Percentiles rank a stretch among this genome's conserved stretches.
Evolutionary conservation across 306 rosid genomes (phyloP).

Genomic region (Oxytropis ochrocephala): DNA sequence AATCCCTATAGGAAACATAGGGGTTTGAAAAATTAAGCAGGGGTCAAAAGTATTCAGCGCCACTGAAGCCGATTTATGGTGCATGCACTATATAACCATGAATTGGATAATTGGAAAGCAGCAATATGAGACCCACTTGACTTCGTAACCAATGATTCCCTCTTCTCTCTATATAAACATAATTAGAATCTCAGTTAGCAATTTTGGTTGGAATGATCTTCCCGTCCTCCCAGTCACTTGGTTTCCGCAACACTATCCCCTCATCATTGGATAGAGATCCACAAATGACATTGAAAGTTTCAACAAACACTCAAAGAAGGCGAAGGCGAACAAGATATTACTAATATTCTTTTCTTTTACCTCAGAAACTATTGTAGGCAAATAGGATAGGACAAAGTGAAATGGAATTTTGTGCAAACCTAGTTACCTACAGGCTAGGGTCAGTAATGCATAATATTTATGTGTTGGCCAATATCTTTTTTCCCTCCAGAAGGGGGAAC

Average conservation of each 20-base stretch:
- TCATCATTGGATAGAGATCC: conserved; percentile 30
- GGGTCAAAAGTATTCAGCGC: neutral
- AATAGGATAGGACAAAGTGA: no score
- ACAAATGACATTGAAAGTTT: conserved; percentile 28
- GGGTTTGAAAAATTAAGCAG: no score
- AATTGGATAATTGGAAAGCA: neutral
- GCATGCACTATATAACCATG: neutral
- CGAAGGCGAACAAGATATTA: no score
- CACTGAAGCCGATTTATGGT: neutral
- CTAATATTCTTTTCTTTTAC: no score
- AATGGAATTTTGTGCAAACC: neutral
- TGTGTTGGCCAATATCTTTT: neutral
- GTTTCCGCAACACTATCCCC: conserved; percentile 48
- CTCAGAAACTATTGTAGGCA: no score
- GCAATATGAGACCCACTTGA: no score
- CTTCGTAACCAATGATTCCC: no score
- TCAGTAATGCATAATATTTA: neutral
- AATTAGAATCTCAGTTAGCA: neutral
- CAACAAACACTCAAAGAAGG: conserved; percentile 18
- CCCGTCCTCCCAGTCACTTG: conserved; percentile 17
- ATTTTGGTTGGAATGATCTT: neutral
- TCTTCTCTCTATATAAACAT: no score
- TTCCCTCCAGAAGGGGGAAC: neutral
- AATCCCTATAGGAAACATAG: no score
- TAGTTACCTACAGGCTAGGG: neutral